These are phyloP conservation scores for Rutstroemia sp. DNA, from an alignment of 2,329 filamentous ascomycete species.

Conservation along the genomic window DNA sequence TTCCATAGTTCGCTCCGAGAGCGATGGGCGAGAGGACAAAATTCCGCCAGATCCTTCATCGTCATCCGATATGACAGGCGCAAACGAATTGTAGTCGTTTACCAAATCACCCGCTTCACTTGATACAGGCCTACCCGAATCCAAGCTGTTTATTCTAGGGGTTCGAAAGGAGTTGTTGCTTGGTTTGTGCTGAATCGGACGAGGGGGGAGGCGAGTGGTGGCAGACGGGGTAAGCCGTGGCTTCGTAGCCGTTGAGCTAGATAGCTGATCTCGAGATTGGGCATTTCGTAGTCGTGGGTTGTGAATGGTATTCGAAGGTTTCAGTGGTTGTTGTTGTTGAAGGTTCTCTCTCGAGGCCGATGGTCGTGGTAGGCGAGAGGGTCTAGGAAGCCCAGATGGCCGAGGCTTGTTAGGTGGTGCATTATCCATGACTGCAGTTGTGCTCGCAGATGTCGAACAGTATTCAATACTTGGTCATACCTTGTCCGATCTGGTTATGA, in stretches of 20 bases:
- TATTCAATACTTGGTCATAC: constrained; percentile 14
- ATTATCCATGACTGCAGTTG: constrained; percentile 22
- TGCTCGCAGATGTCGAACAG: neutral
- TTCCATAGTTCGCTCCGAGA: constrained; percentile 81
- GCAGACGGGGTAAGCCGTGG: neutral
- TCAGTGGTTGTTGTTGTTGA: constrained; percentile 29
- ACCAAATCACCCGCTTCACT: constrained; percentile 11
- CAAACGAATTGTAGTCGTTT: neutral
- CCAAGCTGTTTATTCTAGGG: neutral
- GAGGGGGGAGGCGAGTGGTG: constrained; percentile 1
- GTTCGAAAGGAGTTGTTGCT: constrained; percentile 20
- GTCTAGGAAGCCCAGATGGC: constrained; percentile 38
- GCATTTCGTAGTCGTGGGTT: constrained; percentile 25
- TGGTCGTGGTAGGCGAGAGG: constrained; percentile 45
- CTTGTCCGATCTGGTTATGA: neutral
- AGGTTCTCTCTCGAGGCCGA: constrained; percentile 41
- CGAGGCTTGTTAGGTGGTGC: constrained; percentile 14
- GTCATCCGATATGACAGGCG: constrained; percentile 4
- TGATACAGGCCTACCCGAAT: neutral
- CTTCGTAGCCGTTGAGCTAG: constrained; percentile 10
- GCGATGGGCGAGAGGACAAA: constrained; percentile 40
- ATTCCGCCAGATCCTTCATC: neutral
- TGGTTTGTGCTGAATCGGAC: constrained; percentile 12
- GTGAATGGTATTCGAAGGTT: constrained; percentile 7
- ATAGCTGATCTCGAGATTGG: constrained; percentile 19